These are phyloP conservation scores for Fonsecaea multimorphosa DNA, from an alignment of 2,329 filamentous ascomycete species.

Conservation along the genomic window DNA sequence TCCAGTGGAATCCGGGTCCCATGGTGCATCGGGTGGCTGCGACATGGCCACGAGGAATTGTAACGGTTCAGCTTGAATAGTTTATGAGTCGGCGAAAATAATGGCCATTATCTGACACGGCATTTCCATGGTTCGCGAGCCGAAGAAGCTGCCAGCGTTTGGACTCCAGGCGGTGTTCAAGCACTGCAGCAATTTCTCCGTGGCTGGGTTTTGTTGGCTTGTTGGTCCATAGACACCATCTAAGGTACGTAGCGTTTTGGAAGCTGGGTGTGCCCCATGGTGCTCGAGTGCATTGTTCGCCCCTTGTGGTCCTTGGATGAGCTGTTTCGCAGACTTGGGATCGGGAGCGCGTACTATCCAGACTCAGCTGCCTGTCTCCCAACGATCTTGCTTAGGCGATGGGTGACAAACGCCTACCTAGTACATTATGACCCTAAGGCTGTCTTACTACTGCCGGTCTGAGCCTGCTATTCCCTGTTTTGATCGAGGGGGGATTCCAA, in stretches of 20 bases:
- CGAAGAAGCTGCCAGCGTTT: neutral
- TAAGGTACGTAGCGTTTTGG: neutral
- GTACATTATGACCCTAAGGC: neutral
- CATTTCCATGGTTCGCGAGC: neutral
- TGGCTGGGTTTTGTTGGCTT: neutral
- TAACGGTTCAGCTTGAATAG: slow-evolving; percentile 27
- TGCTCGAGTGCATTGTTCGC: neutral
- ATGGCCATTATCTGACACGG: slow-evolving; percentile 11
- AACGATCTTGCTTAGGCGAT: neutral
- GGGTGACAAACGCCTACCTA: slow-evolving; percentile 1
- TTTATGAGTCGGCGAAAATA: slow-evolving; percentile 4
- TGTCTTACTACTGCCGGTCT: neutral
- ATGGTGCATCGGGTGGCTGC: slow-evolving; percentile 25
- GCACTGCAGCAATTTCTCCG: neutral
- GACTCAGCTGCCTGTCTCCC: neutral
- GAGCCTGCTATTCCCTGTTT: neutral
- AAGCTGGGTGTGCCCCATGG: neutral
- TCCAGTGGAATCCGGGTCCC: slow-evolving; percentile 20
- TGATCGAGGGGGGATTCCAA: neutral
- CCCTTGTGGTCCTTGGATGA: neutral
- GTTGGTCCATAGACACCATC: neutral
- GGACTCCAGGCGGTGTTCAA: neutral
- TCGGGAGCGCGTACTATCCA: neutral
- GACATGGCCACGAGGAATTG: slow-evolving; percentile 21
- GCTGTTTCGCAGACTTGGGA: neutral